These are phyloP conservation scores for Apiotrichum laibachii DNA, from an alignment of 1,284 basidiomycete species.

Conservation along the genomic window DNA sequence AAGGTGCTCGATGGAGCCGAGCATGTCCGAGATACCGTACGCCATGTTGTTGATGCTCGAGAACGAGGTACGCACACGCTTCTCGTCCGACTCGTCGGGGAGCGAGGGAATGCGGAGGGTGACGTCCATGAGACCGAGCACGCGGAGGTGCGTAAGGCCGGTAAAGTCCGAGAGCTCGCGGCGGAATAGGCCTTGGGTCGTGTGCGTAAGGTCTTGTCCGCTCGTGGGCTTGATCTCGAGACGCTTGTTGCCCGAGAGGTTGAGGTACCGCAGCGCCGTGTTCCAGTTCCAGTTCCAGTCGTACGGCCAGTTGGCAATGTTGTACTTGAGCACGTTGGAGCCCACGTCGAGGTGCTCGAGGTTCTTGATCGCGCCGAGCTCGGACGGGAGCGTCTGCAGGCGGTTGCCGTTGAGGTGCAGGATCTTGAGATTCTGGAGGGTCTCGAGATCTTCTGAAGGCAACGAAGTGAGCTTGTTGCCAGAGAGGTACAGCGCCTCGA, in stretches of 20 bases:
- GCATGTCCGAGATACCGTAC: slow-evolving; percentile 95
- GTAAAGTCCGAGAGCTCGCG: slow-evolving; percentile 76
- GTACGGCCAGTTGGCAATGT: slow-evolving; percentile 97
- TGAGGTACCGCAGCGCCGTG: slow-evolving; percentile 83
- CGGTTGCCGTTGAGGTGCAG: slow-evolving; percentile 94
- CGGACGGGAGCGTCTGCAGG: slow-evolving; percentile 85
- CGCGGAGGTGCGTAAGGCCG: slow-evolving; percentile 73
- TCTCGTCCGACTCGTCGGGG: slow-evolving; percentile 87
- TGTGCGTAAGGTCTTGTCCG: slow-evolving; percentile 50
- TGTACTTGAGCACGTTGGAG: slow-evolving; percentile 93
- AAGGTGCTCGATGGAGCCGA: slow-evolving; percentile 71
- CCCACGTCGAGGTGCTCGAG: slow-evolving; percentile 88
- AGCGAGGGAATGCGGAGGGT: slow-evolving; percentile 80
- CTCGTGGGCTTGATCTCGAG: slow-evolving; percentile 76
- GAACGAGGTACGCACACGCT: slow-evolving; percentile 86
- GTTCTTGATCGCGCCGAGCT: slow-evolving; percentile 77
- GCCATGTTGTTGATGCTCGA: slow-evolving; percentile 90
- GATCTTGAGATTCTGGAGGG: slow-evolving; percentile 64
- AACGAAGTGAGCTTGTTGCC: slow-evolving; percentile 89
- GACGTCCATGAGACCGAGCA: slow-evolving; percentile 96
- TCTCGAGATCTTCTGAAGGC: slow-evolving; percentile 80
- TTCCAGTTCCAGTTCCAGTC: slow-evolving; percentile 99
- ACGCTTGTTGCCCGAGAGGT: slow-evolving; percentile 80
- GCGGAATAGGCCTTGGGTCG: slow-evolving; percentile 29
- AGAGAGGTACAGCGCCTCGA: slow-evolving; percentile 88